Conservation (phyloP, 352 stramenopile species). For the Elongisporangium prolatum region DNA sequence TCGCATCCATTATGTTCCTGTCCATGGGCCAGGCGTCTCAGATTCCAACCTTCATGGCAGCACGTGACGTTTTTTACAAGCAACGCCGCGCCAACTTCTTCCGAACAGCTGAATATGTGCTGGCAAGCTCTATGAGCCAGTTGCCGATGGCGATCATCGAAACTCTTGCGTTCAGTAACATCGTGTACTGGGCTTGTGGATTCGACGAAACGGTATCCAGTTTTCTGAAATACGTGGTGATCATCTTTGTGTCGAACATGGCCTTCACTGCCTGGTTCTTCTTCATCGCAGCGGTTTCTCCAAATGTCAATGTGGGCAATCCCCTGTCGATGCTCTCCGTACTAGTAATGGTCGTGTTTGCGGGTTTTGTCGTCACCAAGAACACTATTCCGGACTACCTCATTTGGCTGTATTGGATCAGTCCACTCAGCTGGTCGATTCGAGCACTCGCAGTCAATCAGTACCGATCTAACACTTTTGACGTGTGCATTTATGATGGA, state of each 20-base stretch:
- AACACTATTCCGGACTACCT: constrained; percentile 37
- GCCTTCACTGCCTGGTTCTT: constrained; percentile 40
- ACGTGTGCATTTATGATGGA: constrained; percentile 21
- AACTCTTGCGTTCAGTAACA: constrained; percentile 64
- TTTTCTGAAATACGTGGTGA: constrained; percentile 38
- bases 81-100: too few relatives aligned
- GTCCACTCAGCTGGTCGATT: constrained; percentile 42
- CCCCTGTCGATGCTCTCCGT: constrained; percentile 31
- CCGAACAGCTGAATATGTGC: constrained; percentile 56
- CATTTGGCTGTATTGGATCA: constrained; percentile 55
- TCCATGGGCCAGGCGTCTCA: too few relatives aligned
- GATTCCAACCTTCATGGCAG: too few relatives aligned
- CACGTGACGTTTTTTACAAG: too few relatives aligned
- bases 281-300: constrained; percentile 24
- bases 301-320: constrained; percentile 30
- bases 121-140: constrained; percentile 30
- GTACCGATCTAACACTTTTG: constrained; percentile 21
- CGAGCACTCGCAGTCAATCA: constrained; percentile 32
- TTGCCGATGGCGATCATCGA: constrained; percentile 43
- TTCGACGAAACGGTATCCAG: constrained; percentile 21
- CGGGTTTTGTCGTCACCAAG: constrained; percentile 41
- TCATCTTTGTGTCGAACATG: constrained; percentile 37
- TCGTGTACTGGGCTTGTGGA: constrained; percentile 82
- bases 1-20: too few relatives aligned
- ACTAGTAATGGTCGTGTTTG: constrained; percentile 41